phyloP scores from a whole-genome alignment of 345 rosid genomes.

The Lepidium sativum region DNA sequence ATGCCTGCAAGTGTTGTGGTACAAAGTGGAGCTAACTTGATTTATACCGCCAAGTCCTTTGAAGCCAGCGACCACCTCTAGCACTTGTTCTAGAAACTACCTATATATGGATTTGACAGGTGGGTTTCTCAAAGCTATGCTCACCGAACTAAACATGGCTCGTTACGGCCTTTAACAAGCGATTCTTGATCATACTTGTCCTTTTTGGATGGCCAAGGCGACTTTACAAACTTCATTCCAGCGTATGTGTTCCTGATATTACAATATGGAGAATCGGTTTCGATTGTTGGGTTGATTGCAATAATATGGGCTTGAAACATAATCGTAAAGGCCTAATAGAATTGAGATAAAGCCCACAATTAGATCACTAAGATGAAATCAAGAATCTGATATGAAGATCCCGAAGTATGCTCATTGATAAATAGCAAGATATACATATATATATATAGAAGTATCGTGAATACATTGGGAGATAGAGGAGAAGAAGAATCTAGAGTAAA shows the following conservation, averaged over 20 bases:
- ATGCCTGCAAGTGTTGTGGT: conserved; percentile 91
- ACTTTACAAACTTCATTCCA: conserved; percentile 56
- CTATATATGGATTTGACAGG: background rate
- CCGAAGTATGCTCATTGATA: too few relatives aligned
- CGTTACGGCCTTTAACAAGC: conserved; percentile 83
- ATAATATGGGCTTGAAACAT: too few relatives aligned
- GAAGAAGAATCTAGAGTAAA: too few relatives aligned
- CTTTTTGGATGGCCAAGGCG: conserved; percentile 81
- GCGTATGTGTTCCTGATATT: conserved; percentile 85
- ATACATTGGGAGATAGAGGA: too few relatives aligned
- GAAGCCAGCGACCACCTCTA: conserved; percentile 86
- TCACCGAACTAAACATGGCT: conserved; percentile 91
- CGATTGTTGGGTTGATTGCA: too few relatives aligned
- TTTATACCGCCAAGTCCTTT: conserved; percentile 57
- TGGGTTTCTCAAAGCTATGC: background rate
- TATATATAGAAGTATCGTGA: too few relatives aligned
- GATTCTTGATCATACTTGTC: conserved; percentile 74
- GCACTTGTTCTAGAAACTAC: conserved; percentile 37
- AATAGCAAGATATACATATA: too few relatives aligned
- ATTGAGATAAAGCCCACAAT: too few relatives aligned
- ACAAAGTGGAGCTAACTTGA: conserved; percentile 59
- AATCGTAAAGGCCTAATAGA: too few relatives aligned
- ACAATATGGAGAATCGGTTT: conserved; percentile 98
- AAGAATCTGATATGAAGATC: too few relatives aligned
- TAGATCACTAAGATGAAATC: too few relatives aligned